Evolutionary conservation across 192 early-diverging fungal genomes (phyloP).

Genomic region (Entomortierella lignicola): DNA sequence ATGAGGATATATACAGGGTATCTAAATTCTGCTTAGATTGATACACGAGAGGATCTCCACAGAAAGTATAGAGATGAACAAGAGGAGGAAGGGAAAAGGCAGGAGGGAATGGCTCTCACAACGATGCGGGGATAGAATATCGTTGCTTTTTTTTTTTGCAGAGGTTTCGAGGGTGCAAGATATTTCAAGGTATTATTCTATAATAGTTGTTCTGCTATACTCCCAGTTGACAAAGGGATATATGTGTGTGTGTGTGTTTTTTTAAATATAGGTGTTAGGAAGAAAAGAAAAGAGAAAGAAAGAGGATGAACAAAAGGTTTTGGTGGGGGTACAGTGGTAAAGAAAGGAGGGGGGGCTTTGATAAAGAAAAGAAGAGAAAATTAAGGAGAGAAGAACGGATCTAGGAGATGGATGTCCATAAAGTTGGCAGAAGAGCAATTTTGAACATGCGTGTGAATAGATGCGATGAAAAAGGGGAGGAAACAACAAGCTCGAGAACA

Average conservation of each 20-base stretch:
- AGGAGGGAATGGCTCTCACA: not conserved
- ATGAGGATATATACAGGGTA: constrained; percentile 1
- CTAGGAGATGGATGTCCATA: not conserved
- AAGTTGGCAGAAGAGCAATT: constrained; percentile 1
- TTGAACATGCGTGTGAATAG: not conserved
- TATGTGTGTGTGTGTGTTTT: too few relatives aligned
- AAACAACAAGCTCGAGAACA: too few relatives aligned
- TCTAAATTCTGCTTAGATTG: constrained; percentile 7
- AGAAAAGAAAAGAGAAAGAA: not conserved
- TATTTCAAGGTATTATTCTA: too few relatives aligned
- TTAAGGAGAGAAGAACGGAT: constrained; percentile 20
- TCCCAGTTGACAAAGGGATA: too few relatives aligned
- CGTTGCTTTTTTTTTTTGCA: too few relatives aligned
- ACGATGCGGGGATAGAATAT: not conserved
- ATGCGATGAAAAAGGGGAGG: too few relatives aligned
- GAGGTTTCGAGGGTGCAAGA: too few relatives aligned
- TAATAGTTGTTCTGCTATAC: too few relatives aligned
- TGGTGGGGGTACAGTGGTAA: not conserved
- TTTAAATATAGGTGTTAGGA: not conserved
- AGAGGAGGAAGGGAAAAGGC: not conserved
- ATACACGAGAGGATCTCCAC: constrained; percentile 3
- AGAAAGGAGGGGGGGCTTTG: not conserved
- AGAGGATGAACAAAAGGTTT: not conserved
- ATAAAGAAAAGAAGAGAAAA: constrained; percentile 3
- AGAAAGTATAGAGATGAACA: not conserved